phyloP scores from a whole-genome alignment of 2,329 filamentous ascomycete genomes.

The Didymella lethalis region DNA sequence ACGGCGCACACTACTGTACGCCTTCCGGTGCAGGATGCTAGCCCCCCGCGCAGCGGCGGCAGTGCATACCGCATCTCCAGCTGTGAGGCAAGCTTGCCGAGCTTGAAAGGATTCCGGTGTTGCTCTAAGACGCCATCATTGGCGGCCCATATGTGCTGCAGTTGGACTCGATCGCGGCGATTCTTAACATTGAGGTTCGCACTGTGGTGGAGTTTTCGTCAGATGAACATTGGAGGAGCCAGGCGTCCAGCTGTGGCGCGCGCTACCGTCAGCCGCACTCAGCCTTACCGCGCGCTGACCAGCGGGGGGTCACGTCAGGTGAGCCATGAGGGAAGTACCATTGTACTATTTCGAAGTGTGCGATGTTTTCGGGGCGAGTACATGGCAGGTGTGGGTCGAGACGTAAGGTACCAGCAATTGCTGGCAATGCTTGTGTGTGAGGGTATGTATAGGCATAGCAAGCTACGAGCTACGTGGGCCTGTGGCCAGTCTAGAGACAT shows the following conservation, averaged over 20 bases:
- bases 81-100: conserved; percentile 14
- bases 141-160: neutral
- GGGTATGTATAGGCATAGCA: conserved; percentile 3
- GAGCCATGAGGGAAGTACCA: neutral
- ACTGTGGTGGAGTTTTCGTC: conserved; percentile 5
- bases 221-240: neutral
- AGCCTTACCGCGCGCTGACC: conserved; percentile 12
- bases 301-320: neutral
- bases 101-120: neutral
- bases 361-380: neutral
- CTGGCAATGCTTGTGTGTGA: neutral
- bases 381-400: neutral
- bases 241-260: conserved; percentile 16
- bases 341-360: neutral
- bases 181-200: too few species aligned
- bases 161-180: neutral
- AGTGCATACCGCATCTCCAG: conserved; percentile 18
- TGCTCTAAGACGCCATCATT: neutral
- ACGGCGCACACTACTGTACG: conserved; percentile 18
- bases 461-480: neutral
- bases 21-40: conserved; percentile 14
- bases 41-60: neutral
- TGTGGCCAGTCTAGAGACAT: conserved; percentile 6
- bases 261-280: conserved; percentile 21
- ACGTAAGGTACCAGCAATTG: neutral